These are phyloP conservation scores for Geotrichum australiense DNA, from an alignment of 1,139 yeast genomes.

Conservation along the genomic window DNA sequence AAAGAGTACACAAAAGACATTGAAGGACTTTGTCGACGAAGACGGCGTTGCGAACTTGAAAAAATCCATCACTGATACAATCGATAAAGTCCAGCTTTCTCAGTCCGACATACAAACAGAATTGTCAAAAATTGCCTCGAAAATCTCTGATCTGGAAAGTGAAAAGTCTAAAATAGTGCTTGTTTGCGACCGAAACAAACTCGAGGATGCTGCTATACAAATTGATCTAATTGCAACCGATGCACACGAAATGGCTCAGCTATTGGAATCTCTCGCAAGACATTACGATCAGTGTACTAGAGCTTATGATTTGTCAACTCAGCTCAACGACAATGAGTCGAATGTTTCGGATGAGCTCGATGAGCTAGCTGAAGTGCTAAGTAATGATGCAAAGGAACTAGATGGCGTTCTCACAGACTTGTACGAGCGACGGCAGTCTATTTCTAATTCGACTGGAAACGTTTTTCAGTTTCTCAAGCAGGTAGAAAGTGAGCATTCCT, in stretches of 20 bases:
- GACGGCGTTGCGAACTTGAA: conserved; percentile 35
- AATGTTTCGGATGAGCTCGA: conserved; percentile 24
- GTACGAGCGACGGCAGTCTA: conserved; percentile 26
- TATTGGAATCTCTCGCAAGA: conserved; percentile 64
- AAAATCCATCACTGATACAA: conserved; percentile 28
- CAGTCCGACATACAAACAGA: conserved; percentile 26
- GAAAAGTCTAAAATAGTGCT: conserved; percentile 19
- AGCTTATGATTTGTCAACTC: conserved; percentile 24
- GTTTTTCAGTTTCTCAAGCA: conserved; percentile 23
- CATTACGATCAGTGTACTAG: conserved; percentile 74
- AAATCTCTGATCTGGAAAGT: conserved; percentile 21
- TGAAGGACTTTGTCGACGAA: conserved; percentile 43
- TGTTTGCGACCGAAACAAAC: conserved; percentile 8
- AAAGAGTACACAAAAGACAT: conserved; percentile 20
- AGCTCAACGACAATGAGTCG: conserved; percentile 14
- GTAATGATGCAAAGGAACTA: conserved; percentile 37
- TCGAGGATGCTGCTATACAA: conserved; percentile 26
- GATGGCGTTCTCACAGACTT: conserved; percentile 34
- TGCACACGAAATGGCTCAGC: conserved; percentile 64
- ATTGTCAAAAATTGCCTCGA: conserved; percentile 18
- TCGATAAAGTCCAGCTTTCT: conserved; percentile 28
- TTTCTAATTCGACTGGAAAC: conserved; percentile 23
- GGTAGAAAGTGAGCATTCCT: conserved; percentile 21
- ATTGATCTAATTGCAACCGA: conserved; percentile 33
- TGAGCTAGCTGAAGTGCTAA: conserved; percentile 32